Base-by-base conservation (phyloP, 2,329 filamentous ascomycete species). In the Phaeomoniella chlamydospora region DNA sequence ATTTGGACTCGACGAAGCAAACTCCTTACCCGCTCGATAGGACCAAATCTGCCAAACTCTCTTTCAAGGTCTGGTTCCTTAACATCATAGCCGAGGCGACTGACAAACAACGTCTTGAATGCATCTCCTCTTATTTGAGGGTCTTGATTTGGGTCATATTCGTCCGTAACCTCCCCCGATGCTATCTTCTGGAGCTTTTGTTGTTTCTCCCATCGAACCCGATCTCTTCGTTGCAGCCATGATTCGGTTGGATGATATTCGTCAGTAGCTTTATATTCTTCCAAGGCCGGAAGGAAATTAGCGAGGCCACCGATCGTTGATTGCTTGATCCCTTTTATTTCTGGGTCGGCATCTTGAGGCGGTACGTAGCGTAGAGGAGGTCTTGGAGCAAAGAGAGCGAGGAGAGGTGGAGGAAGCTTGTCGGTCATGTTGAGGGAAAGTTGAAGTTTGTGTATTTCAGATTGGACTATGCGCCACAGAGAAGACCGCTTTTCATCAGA, bases 51-150 rank as follows among this genome's bases (percentile, higher is more conserved):
- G 15, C 82, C 80, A 59, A 98, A 98, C 55, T 94, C 88, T 49
- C 82, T 74, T 62, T 94, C 86, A 30, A 98, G 68, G 53, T 98
- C 90, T 49, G 86, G 76, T 50, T 88, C 82, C 44, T 83, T 86
- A 33, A 81, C 80, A 40, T 90, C 82, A 54, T 94, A 98, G 52
- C 80, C 86, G 34, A 98, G 69, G 37, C 90, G 79, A 36, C 84
- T 80, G 37, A 96, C 82, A 50, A 98, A 92, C 35, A 98, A 68
- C 11, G 90, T 98, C 62, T 84, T 93, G 68, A 90, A 94, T 2
- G 88, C 80, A 62, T 96, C 87, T 38, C 90, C 88, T 44, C 86
- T 76, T 45, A 94, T 80, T 49, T 94, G 90, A 10, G 80, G 73
- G 51, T 98, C 90, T 26, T 90, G 77, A 15, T 67, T 64, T 4